A percentile compares a stretch with the other conserved stretches of the same genome.
Evolutionary conservation across 2,329 filamentous ascomycete genomes (phyloP).

Genomic region (Fusarium circinatum): DNA sequence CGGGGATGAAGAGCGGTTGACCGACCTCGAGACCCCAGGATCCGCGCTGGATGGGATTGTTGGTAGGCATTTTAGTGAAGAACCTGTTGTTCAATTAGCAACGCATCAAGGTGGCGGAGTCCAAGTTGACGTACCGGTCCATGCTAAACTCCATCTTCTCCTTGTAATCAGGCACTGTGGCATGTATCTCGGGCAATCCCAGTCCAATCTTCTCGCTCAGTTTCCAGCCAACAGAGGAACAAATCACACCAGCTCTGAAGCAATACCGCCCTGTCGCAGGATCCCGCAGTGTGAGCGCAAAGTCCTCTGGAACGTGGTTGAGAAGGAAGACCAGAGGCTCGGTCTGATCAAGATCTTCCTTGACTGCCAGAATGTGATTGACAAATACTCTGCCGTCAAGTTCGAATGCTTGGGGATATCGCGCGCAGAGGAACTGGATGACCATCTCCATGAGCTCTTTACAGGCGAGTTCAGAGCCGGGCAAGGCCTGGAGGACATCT

Average conservation of each 20-base stretch:
- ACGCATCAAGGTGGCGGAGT: rapidly evolving
- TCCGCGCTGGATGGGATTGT: conserved; percentile 82
- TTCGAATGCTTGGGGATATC: conserved; percentile 81
- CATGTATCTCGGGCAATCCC: conserved; percentile 76
- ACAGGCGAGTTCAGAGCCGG: conserved; percentile 80
- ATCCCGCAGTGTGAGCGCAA: conserved; percentile 78
- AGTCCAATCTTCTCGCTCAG: conserved; percentile 78
- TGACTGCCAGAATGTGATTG: conserved; percentile 74
- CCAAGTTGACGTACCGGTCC: conserved; percentile 69
- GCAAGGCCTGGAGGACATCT: conserved; percentile 73
- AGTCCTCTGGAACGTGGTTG: conserved; percentile 86
- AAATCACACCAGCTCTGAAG: conserved; percentile 80
- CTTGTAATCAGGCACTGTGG: conserved; percentile 81
- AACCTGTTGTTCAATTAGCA: conserved; percentile 60
- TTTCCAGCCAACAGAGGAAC: conserved; percentile 84
- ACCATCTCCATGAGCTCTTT: conserved; percentile 91
- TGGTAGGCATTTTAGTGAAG: conserved; percentile 80
- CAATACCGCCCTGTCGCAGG: conserved; percentile 76
- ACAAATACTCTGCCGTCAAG: conserved; percentile 68
- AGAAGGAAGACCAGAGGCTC: conserved; percentile 77
- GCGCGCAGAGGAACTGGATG: conserved; percentile 79
- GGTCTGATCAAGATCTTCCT: conserved; percentile 68
- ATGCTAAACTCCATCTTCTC: conserved; percentile 90
- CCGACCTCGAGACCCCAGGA: conserved; percentile 86
- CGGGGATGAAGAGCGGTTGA: conserved; percentile 78